Conservation (phyloP, 1,284 basidiomycete genomes). For the Austroboletus niveus region DNA sequence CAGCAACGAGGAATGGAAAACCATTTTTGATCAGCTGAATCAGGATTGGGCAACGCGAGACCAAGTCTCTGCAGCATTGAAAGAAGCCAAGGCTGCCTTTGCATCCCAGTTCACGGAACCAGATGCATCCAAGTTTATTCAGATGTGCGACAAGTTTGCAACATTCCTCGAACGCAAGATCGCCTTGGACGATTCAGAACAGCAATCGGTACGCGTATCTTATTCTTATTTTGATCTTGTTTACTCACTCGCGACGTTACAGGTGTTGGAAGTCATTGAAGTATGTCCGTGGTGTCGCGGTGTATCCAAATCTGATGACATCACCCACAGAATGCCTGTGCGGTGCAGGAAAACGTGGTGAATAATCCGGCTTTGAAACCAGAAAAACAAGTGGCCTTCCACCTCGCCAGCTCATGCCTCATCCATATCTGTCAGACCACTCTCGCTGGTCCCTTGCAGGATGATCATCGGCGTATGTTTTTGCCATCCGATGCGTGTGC, state of each 20-base stretch:
- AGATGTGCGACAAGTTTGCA: constrained; percentile 12
- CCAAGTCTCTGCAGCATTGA: constrained; percentile 4
- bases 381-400: constrained; percentile 7
- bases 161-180: constrained; percentile 13
- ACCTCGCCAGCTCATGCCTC: constrained; percentile 11
- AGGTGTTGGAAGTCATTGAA: constrained; percentile 22
- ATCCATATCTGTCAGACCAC: constrained; percentile 8
- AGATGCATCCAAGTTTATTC: constrained; percentile 5
- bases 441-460: neutral
- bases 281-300: constrained; percentile 5
- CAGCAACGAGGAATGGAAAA: constrained; percentile 4
- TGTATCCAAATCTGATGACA: neutral
- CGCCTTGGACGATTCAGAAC: constrained; percentile 8
- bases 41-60: neutral
- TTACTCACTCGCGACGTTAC: constrained; percentile 5
- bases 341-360: constrained; percentile 25
- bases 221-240: neutral
- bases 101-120: constrained; percentile 14
- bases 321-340: constrained; percentile 18
- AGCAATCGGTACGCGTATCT: constrained; percentile 9
- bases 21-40: neutral
- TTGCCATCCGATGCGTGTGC: neutral
- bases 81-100: constrained; percentile 15
- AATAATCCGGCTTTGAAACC: constrained; percentile 12
- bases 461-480: constrained; percentile 18